These are phyloP conservation scores for Medakamo hakoo DNA, from an alignment of 139 green algal species.

Conservation along the genomic window DNA sequence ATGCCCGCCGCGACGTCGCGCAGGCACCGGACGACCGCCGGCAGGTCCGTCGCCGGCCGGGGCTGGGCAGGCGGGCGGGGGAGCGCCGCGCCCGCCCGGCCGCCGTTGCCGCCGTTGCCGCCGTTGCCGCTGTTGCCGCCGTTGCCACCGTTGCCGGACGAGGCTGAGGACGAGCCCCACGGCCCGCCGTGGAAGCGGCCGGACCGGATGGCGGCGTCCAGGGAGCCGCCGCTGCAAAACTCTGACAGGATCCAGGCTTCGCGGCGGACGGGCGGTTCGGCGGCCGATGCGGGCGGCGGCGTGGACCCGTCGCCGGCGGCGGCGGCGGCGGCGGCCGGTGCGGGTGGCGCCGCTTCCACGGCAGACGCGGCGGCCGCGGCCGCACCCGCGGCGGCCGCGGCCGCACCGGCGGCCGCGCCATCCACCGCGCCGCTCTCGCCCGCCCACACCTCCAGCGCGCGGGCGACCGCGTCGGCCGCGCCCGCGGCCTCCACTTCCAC, in stretches of 20 bases:
- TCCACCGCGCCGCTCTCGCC: background rate
- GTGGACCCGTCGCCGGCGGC: too few relatives aligned
- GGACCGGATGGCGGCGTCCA: background rate
- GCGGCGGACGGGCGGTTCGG: too few relatives aligned
- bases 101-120: too few relatives aligned
- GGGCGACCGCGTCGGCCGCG: background rate
- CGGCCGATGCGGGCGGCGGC: too few relatives aligned
- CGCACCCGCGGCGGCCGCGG: background rate
- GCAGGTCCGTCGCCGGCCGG: background rate
- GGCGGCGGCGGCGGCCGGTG: too few relatives aligned
- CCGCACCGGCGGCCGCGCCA: background rate
- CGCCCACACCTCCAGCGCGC: background rate
- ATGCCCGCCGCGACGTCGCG: slow-evolving; percentile 28
- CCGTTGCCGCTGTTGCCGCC: too few relatives aligned
- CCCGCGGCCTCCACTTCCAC: background rate
- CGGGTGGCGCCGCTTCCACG: background rate
- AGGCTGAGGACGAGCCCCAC: too few relatives aligned
- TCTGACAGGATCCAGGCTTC: background rate
- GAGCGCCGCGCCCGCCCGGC: too few relatives aligned
- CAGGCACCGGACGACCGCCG: slow-evolving; percentile 10
- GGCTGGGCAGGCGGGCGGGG: too few relatives aligned
- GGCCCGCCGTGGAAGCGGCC: too few relatives aligned
- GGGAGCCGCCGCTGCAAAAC: background rate
- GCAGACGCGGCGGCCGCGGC: background rate
- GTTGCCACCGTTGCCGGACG: too few relatives aligned